Base-by-base conservation (phyloP, 495 filamentous ascomycete species). In the Lasiosphaeria miniovina region DNA sequence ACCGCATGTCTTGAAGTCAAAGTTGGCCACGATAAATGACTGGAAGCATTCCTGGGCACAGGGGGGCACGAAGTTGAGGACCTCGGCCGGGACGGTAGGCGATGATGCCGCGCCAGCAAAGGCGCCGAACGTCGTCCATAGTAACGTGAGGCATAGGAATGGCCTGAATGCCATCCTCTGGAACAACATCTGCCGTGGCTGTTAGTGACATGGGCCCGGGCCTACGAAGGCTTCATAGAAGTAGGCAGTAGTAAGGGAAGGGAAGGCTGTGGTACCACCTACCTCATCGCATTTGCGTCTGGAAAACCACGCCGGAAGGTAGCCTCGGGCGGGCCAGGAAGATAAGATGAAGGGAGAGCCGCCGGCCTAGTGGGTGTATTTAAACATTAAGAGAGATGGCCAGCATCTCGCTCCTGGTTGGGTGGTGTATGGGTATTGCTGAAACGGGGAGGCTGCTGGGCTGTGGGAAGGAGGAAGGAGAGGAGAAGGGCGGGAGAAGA, bases 31-130 rank as follows among this genome's bases (percentile, higher is more conserved):
- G 65, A 90, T 77, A 69, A 89, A 90, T 35, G 80, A 81, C 55
- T 75, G 63, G 57, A 90, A 75, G 65, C 89, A 92, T 11, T 65
- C 56, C 65, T 77, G 76, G 36, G 87, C 88, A 69, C 89, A 92
- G 4, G 71, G 51, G n/a, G 88, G 89, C 48, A 90, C 75, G 51
- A 80, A 74, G 50, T 68, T 71, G 51, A 72, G 62, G 45, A 82
- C 72, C 51, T 80, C 78, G 56, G 58, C 46, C 14, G 76, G 71
- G 43, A 82, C 73, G 56, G 67, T 70, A 40, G 72, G 49, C 8
- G 51, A n/a, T 46, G 50, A 56, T 53, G 65, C 62, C 14, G 63
- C 61, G 60, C 59, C 51, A 49, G 66, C 64, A 57, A 58, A 59
- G 45, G 58, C 45, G 15, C 65, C 40, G 38, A 74, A 63, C 38